Evolutionary conservation across 176 grass and related monocot species (phyloP).

Genomic region (Zea luxurians): DNA sequence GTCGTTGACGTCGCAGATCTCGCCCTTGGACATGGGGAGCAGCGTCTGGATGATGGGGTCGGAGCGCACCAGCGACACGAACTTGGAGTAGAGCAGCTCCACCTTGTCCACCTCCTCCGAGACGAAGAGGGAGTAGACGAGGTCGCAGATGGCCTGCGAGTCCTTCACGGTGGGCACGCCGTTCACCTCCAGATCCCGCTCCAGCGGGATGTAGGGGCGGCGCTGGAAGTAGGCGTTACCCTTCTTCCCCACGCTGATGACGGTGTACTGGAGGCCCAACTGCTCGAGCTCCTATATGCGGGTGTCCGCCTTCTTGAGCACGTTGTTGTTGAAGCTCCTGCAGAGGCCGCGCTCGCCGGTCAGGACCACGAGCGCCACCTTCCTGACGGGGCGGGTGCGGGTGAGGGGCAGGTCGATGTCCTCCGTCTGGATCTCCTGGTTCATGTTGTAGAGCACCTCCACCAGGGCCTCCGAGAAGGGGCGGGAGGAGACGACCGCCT

Average conservation of each 20-base stretch:
- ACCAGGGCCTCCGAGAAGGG: slow-evolving; percentile 88
- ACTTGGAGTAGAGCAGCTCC: slow-evolving; percentile 72
- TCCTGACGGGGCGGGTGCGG: slow-evolving; percentile 60
- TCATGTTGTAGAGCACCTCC: slow-evolving; percentile 89
- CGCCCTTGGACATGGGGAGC: slow-evolving; percentile 83
- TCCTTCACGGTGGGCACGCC: slow-evolving; percentile 77
- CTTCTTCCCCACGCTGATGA: slow-evolving; percentile 86
- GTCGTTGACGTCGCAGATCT: slow-evolving; percentile 84
- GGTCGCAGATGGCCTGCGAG: slow-evolving; percentile 77
- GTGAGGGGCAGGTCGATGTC: slow-evolving; percentile 78
- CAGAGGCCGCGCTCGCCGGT: slow-evolving; percentile 86
- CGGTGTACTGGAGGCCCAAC: slow-evolving; percentile 63
- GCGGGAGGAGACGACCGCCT: slow-evolving; percentile 74
- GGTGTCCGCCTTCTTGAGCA: slow-evolving; percentile 76
- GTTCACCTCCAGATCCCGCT: slow-evolving; percentile 58
- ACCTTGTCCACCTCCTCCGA: slow-evolving; percentile 92
- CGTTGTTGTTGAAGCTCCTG: slow-evolving; percentile 87
- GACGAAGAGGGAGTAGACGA: slow-evolving; percentile 85
- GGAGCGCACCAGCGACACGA: slow-evolving; percentile 54
- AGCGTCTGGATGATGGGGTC: slow-evolving; percentile 88
- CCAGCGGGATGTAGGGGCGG: slow-evolving; percentile 64
- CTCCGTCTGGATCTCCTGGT: slow-evolving; percentile 85
- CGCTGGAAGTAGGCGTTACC: slow-evolving; percentile 69
- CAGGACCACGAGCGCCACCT: slow-evolving; percentile 76
- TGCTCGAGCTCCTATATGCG: slow-evolving; percentile 58